A percentile compares a stretch with the other conserved stretches of the same genome.
Conservation (phyloP, 2,329 filamentous ascomycete genomes). For the Pseudogymnoascus sp. region DNA sequence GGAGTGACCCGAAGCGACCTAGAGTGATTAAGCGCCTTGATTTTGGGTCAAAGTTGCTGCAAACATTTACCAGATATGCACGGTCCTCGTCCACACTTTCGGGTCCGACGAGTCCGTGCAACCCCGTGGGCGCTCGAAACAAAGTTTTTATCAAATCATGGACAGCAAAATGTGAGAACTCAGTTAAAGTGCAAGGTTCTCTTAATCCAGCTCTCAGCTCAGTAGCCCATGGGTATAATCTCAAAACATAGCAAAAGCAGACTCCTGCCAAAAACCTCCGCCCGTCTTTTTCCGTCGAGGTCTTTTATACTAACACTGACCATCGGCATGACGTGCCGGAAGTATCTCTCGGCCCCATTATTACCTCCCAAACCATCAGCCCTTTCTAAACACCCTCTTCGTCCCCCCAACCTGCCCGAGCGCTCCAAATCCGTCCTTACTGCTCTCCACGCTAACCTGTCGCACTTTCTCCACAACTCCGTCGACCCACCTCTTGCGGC, state of each 20-base stretch:
- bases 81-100: background rate
- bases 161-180: background rate
- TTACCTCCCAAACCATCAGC: background rate
- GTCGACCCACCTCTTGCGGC: slow-evolving; percentile 73
- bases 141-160: background rate
- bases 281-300: background rate
- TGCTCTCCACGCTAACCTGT: slow-evolving; percentile 55
- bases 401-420: slow-evolving; percentile 65
- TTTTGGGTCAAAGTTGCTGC: background rate
- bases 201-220: slow-evolving; percentile 4
- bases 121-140: background rate
- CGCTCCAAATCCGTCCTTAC: slow-evolving; percentile 50
- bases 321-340: background rate
- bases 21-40: background rate
- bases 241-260: slow-evolving; percentile 4
- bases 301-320: background rate
- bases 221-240: slow-evolving; percentile 1
- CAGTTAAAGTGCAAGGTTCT: background rate
- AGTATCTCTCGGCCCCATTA: background rate
- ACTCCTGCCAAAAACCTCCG: background rate
- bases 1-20: background rate
- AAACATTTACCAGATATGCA: background rate
- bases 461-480: slow-evolving; percentile 75
- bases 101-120: background rate
- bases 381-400: slow-evolving; percentile 58